Base-by-base conservation (phyloP, 306 rosid genomes). In the Prunus kanzakura region DNA sequence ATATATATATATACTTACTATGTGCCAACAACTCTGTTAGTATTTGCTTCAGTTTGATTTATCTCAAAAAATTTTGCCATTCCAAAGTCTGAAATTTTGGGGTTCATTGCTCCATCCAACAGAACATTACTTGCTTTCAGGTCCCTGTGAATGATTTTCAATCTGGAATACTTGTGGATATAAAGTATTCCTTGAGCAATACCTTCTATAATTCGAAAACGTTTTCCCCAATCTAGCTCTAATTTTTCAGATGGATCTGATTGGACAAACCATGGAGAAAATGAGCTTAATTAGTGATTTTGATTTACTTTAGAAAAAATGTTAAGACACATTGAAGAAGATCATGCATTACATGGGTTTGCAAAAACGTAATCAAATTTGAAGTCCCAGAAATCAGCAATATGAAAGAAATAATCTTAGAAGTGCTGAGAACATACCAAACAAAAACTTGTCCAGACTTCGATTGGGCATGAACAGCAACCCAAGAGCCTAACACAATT, bases 401-500 rank as follows among this genome's bases (percentile, higher is more conserved):
- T 57, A 22, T 12, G 3, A 60, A 23, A 60, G 38, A 25, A 22
- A 3, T 4, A 11, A 13, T 23, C 19, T 0, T 25, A 60, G 16
- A 61, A 23, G 11, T 23, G 4, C 4, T 57, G 63, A 3, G 63
- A 3, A 22, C 27, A 20, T 22, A 57, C 30, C 38, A 60, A 60
- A 60, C 35, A 60, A 60, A 23, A 60, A 2, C 3, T 25, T 23
- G 65, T 60, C 65, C 65, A 60, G 12, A 60, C 65, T 60, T 13
- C 65, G 65, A 60, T 60, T 60, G 32, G 35, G 38, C 65, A 60
- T 60, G 65, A 9, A 60, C 63, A 57, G 15, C 32, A 57, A 22
- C 30, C 63, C 70, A n/a, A 29, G 14, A 87, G 83, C 62, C 84
- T 73, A 32, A 89, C 91, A 41, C 82, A 88, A 67, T 84, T 89